Evolutionary conservation across 352 stramenopile genomes (phyloP).

Genomic region (Saprolegnia diclina): DNA sequence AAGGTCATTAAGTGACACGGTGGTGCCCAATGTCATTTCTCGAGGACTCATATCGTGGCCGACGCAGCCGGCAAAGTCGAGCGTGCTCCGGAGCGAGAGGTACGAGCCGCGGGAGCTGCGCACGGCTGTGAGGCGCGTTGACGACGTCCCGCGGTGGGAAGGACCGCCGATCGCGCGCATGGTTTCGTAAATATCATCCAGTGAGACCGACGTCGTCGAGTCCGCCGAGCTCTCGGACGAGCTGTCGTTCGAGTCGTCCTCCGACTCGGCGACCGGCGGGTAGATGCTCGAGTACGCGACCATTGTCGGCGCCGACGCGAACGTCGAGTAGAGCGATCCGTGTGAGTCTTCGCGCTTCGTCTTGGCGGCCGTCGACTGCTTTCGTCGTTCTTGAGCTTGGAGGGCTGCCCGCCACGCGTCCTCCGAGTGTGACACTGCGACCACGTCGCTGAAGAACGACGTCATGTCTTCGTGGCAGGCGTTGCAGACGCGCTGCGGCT

Average conservation of each 20-base stretch:
- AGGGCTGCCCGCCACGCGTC: background rate
- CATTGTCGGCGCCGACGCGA: slow-evolving; percentile 8
- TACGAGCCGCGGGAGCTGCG: background rate
- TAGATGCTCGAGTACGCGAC: slow-evolving; percentile 3
- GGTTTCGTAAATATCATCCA: slow-evolving; percentile 10
- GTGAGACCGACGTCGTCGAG: background rate
- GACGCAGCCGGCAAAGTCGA: slow-evolving; percentile 14
- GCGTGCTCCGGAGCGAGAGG: background rate
- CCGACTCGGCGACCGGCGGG: background rate
- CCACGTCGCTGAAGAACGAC: slow-evolving; percentile 35
- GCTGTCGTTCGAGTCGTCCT: background rate
- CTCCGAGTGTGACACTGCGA: background rate
- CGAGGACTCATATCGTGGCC: slow-evolving; percentile 4
- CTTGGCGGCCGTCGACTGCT: background rate
- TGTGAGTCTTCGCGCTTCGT: background rate
- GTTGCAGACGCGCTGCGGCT: slow-evolving; percentile 61
- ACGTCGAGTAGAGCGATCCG: slow-evolving; percentile 3
- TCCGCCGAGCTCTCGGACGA: background rate
- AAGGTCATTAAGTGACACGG: background rate
- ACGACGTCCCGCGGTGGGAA: background rate
- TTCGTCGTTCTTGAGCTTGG: background rate
- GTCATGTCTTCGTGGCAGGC: slow-evolving; percentile 55
- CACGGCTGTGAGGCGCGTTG: background rate
- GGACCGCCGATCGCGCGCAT: background rate
- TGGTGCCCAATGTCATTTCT: background rate